Evolutionary conservation across 805 yeast genomes (phyloP), one percentile per base, ranked within the genome.

Genomic region (Metahyphopichia silvanorum): DNA sequence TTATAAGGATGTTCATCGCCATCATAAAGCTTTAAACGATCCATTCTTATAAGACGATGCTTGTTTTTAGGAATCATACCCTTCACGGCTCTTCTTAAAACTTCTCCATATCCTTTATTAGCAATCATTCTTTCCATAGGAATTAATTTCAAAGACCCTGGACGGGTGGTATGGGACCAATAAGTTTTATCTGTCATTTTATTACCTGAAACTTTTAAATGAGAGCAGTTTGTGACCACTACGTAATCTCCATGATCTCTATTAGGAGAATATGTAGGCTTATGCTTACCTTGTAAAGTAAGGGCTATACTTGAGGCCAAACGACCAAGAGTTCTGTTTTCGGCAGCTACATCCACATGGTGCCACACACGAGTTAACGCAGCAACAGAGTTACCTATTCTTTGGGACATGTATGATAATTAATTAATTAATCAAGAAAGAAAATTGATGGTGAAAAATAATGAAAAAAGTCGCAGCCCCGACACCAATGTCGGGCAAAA

Each of bases 51-150:
- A 49, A 81, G 75, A 58, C 98, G 77, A 42, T 82, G 74, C 49
- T 80, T 79, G 59, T 93, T 91, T 65, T 86, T 89, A 26, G 98
- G 98, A 35, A 93, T 71, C 99, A 93, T 93, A 35, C 94, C 95
- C 42, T 86, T 81, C 5, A 93, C 98, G 2, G 99, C 98, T 47
- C 83, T 77, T 48, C 63, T 76, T 48, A 93, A 66, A 9, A 89
- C 65, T 59, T 93, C 98, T n/a, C 86, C 81, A 46, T 79, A 85
- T 6, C 99, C 98, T 49, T 82, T 79, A 55, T 88, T 81, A 29
- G 67, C 76, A 24, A 78, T 76, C 58, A 89, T 63, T 40, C 76
- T 79, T 35, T 79, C 79, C 93, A 93, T 83, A 15, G 96, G 79
- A 27, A 79, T 74, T 46, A 86, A 77, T 49, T 84, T 83, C 49